Percentiles rank a stretch among this genome's conserved stretches.
phyloP scores from a whole-genome alignment of 2,329 filamentous ascomycete genomes.

The Xylaria sp. region DNA sequence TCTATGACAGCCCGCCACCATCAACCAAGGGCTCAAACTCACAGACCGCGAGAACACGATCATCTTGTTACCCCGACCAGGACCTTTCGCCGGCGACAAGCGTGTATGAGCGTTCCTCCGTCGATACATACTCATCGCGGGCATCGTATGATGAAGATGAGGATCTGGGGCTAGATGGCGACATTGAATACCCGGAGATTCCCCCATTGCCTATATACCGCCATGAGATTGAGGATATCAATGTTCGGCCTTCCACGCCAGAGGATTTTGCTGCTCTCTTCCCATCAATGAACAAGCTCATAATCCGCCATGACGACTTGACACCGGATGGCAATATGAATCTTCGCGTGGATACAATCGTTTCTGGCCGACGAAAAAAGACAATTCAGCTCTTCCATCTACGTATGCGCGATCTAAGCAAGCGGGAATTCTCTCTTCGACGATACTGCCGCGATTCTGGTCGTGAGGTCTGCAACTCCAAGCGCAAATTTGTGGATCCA shows the following conservation, averaged over 20 bases:
- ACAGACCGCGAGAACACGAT: slow-evolving; percentile 37
- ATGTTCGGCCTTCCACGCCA: slow-evolving; percentile 80
- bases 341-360: slow-evolving; percentile 83
- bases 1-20: slow-evolving; percentile 54
- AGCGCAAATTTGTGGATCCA: slow-evolving; percentile 72
- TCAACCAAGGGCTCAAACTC: slow-evolving; percentile 50
- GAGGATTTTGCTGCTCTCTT: slow-evolving; percentile 86
- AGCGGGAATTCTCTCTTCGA: slow-evolving; percentile 87
- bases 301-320: slow-evolving; percentile 89
- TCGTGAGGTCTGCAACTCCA: slow-evolving; percentile 88
- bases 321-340: slow-evolving; percentile 97
- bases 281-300: slow-evolving; percentile 81
- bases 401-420: slow-evolving; percentile 90
- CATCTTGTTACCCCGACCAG: slow-evolving; percentile 41
- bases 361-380: slow-evolving; percentile 71
- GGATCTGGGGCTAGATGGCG: slow-evolving; percentile 50
- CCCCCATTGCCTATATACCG: slow-evolving; percentile 67
- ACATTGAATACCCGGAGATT: slow-evolving; percentile 53
- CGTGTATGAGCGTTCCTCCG: slow-evolving; percentile 66
- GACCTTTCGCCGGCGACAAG: slow-evolving; percentile 55
- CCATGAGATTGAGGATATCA: slow-evolving; percentile 69
- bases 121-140: slow-evolving; percentile 82
- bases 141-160: slow-evolving; percentile 68
- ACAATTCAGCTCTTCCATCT: slow-evolving; percentile 87
- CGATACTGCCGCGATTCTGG: slow-evolving; percentile 94